Conservation (phyloP, 176 grass and related monocot genomes). For the Aegilops umbellulata region DNA sequence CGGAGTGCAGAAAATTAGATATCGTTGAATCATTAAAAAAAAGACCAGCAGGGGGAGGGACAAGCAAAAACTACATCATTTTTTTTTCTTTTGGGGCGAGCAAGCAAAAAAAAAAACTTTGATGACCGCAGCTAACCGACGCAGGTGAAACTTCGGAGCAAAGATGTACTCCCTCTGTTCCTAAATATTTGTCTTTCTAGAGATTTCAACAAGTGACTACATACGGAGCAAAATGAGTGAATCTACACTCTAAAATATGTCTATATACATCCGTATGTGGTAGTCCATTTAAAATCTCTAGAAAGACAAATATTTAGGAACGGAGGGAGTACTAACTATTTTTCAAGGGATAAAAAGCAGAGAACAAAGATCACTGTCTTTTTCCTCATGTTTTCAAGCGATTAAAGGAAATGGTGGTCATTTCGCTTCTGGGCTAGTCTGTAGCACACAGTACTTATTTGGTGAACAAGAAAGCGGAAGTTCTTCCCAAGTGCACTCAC, state of each 20-base stretch:
- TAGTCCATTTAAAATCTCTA: too few relatives aligned
- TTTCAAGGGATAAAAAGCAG: neutral
- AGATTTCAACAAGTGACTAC: too few relatives aligned
- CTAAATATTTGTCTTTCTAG: too few relatives aligned
- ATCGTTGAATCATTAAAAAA: neutral
- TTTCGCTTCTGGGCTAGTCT: neutral
- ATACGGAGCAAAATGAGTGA: too few relatives aligned
- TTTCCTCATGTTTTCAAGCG: neutral
- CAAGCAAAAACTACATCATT: neutral
- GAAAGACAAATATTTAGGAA: too few relatives aligned
- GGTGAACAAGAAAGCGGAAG: neutral
- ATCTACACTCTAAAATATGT: too few relatives aligned
- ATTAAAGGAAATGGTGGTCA: neutral
- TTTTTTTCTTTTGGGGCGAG: neutral
- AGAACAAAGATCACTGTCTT: neutral
- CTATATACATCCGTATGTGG: too few relatives aligned
- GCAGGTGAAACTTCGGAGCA: neutral
- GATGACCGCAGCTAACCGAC: neutral
- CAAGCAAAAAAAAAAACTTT: neutral
- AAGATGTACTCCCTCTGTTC: too few relatives aligned
- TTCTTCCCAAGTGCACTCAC: slow-evolving; percentile 31
- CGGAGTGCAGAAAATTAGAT: neutral
- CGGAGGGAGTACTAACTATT: too few relatives aligned
- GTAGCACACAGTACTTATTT: neutral
- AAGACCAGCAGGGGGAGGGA: neutral